Evolutionary conservation across 331 rosid genomes (phyloP).

Genomic region (Dryas integrifolia): DNA sequence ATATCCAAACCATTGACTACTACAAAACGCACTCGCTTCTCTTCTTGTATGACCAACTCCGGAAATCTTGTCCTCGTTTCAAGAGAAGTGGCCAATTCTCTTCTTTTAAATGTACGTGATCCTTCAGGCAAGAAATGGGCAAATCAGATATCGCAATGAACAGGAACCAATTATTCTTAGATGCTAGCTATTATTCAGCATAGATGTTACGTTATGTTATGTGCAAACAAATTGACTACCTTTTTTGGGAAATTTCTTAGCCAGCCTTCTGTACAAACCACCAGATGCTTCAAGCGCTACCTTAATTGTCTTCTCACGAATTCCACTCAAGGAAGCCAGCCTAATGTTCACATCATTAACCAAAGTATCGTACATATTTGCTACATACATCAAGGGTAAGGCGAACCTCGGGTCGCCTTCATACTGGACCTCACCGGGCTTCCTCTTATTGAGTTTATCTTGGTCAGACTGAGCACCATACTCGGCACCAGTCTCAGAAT

Average conservation of each 20-base stretch:
- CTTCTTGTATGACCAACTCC: conserved; percentile 91
- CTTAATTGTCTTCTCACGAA: conserved; percentile 87
- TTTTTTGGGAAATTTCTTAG: conserved; percentile 90
- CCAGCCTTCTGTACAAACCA: conserved; percentile 87
- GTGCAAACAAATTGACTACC: conserved; percentile 39
- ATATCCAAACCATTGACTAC: conserved; percentile 86
- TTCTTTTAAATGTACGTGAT: conserved; percentile 66
- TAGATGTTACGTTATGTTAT: not conserved
- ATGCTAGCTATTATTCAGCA: not conserved
- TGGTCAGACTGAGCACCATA: conserved; percentile 48
- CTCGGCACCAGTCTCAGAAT: conserved; percentile 48
- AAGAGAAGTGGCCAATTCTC: conserved; percentile 93
- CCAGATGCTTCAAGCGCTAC: conserved; percentile 99
- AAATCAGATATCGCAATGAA: conserved; percentile 22
- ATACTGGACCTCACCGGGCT: conserved; percentile 60
- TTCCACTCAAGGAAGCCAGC: conserved; percentile 78
- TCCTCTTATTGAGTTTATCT: conserved; percentile 77
- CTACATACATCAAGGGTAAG: conserved; percentile 92
- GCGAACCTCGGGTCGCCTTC: conserved; percentile 79
- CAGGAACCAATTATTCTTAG: not conserved
- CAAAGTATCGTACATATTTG: conserved; percentile 80
- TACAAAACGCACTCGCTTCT: conserved; percentile 93
- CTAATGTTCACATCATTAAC: conserved; percentile 74
- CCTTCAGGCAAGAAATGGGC: conserved; percentile 43
- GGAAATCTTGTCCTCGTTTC: conserved; percentile 92